Base-by-base conservation (phyloP, 192 early-diverging fungal species). In the Linnemannia hyalina region DNA sequence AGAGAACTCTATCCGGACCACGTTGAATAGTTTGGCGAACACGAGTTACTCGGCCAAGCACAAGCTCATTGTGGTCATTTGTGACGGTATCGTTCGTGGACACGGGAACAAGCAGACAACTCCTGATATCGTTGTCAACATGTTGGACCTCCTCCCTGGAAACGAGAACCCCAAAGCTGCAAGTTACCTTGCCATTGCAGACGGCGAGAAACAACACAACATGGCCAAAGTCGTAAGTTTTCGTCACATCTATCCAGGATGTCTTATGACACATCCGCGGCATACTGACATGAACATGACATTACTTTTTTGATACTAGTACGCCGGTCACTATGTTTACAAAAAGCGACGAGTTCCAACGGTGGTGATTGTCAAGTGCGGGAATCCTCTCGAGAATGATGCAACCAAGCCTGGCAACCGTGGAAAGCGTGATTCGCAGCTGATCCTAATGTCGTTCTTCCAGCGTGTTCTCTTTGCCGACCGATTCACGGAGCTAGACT, bases 361-460 rank as follows among this genome's bases (percentile, higher is more conserved):
- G 42, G 81, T 95, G 42, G 88, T 95, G 6, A 91, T 95, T 74
- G 92, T 95, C 74, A 96, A 96, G 80, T 94, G 93, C 73, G 95
- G 95, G 42, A 93, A 92, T 16, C 91, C 91, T 42, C 86, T 88
- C 47, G 95, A 96, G 88, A 88, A 93, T 54, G 87, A 90, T 80
- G 89, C 91, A 5, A 78, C 82, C 42, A 96, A 96, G 87, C 92
- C 95, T 41, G 95, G 95, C 70, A 99, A 99, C 89, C 93, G 97
- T 80, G 98, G 98, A 74, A 99, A 99, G 90, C 96, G 98, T 80
- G 98, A 99, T 90, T 98, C 97, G 68, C 98, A 99, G 90, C 88
- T 99, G 82, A 95, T 99, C 74, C 88, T 99, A 82, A 99, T 99
- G 98, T 92, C 94, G 57, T 99, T 96, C 91, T 93, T 98, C 80